Conservation (phyloP, 148 eudicot genomes). For the Oxyria digyna region DNA sequence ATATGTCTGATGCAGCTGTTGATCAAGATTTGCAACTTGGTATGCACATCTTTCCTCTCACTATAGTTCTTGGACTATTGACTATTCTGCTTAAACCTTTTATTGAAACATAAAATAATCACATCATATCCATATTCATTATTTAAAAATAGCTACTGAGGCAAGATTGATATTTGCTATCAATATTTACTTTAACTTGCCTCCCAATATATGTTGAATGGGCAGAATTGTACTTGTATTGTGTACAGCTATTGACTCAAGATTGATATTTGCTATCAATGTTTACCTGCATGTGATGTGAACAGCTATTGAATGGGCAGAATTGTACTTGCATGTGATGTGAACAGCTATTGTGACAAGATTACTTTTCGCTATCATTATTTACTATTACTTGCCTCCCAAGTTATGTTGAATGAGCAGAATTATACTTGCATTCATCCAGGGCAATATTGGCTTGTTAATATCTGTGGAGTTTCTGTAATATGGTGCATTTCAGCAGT, state of each 20-base stretch:
- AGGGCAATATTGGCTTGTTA: neutral
- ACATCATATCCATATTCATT: neutral
- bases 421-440: neutral
- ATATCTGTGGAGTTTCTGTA: neutral
- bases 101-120: neutral
- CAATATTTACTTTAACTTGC: neutral
- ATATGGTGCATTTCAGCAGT: neutral
- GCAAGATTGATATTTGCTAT: neutral
- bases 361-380: neutral
- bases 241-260: no score
- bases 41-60: constrained; percentile 17
- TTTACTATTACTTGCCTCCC: neutral
- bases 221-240: neutral
- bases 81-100: neutral
- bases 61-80: neutral
- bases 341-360: neutral
- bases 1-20: constrained; percentile 79
- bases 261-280: no score
- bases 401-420: neutral
- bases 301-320: neutral
- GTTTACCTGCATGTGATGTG: no score
- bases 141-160: neutral
- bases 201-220: neutral
- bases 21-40: constrained; percentile 90
- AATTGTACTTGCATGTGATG: no score